Percentiles rank a stretch among this genome's conserved stretches.
Conservation (phyloP, 768 basidiomycete species). For the Cystofilobasidium capitatum region DNA sequence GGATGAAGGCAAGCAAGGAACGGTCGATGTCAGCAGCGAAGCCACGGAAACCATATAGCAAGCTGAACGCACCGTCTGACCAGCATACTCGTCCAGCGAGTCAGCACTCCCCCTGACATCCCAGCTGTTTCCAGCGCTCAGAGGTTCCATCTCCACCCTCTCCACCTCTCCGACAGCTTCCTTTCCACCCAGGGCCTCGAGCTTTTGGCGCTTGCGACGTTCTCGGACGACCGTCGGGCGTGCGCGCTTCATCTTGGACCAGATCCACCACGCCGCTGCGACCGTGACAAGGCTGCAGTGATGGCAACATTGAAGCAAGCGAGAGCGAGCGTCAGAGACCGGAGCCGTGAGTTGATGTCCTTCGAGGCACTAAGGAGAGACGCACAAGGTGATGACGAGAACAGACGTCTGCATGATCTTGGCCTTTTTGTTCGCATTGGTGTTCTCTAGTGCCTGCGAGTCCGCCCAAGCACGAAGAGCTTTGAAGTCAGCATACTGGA, state of each 20-base stretch:
- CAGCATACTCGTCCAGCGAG: too few relatives aligned
- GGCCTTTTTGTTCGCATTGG: background rate
- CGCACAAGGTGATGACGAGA: background rate
- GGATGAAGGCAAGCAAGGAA: background rate
- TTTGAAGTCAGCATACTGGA: too few relatives aligned
- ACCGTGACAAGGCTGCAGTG: background rate
- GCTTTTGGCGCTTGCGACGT: background rate
- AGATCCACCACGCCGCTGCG: background rate
- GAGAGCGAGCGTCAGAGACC: too few relatives aligned
- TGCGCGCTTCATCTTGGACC: background rate
- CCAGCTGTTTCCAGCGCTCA: too few relatives aligned
- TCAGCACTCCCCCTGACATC: too few relatives aligned
- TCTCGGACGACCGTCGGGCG: background rate
- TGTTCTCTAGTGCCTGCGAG: background rate
- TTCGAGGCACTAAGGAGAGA: too few relatives aligned
- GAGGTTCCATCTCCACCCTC: background rate
- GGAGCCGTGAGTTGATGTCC: too few relatives aligned
- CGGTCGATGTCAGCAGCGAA: background rate
- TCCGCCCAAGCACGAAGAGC: too few relatives aligned
- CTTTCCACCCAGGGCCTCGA: background rate
- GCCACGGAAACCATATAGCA: too few relatives aligned
- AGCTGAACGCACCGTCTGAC: too few relatives aligned
- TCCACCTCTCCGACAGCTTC: background rate
- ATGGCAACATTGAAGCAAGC: too few relatives aligned
- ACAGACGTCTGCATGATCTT: background rate